phyloP scores from a whole-genome alignment of 768 basidiomycete species.

The Tricholoma matsutake region DNA sequence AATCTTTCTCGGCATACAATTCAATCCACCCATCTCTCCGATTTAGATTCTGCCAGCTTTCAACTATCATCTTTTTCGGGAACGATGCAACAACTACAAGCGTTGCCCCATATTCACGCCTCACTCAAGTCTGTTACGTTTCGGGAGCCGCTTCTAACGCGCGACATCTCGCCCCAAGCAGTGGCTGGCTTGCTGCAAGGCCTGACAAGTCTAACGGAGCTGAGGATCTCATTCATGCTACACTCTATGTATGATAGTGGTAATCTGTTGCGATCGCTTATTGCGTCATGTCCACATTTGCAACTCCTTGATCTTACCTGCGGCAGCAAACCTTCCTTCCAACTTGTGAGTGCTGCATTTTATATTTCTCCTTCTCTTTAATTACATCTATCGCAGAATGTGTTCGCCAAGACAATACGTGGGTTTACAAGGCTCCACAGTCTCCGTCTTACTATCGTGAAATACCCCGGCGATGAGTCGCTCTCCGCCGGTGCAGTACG shows the following conservation, averaged over 20 bases:
- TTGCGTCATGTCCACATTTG: constrained; percentile 62
- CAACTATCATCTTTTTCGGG: constrained; percentile 62
- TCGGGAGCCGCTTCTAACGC: constrained; percentile 62
- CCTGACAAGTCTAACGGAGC: constrained; percentile 50
- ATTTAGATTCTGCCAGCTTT: constrained; percentile 45
- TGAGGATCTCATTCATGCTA: constrained; percentile 65
- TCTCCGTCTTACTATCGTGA: constrained; percentile 62
- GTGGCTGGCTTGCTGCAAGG: constrained; percentile 59
- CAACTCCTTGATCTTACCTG: constrained; percentile 64
- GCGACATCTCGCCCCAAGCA: constrained; percentile 62
- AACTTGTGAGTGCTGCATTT: constrained; percentile 47
- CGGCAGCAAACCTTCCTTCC: constrained; percentile 67
- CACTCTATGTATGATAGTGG: constrained; percentile 75
- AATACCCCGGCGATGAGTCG: constrained; percentile 60
- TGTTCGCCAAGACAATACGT: constrained; percentile 61
- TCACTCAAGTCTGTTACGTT: constrained; percentile 56
- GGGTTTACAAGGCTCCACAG: constrained; percentile 61
- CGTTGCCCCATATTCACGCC: constrained; percentile 47
- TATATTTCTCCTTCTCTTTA: not conserved
- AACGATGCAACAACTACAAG: constrained; percentile 64
- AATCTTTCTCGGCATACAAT: constrained; percentile 52
- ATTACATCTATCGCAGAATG: constrained; percentile 38
- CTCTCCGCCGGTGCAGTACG: constrained; percentile 56
- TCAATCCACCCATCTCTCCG: constrained; percentile 49
- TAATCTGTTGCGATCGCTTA: constrained; percentile 63